These are phyloP conservation scores for Agaricus sinodeliciosus DNA, from an alignment of 768 basidiomycete genomes.

Conservation along the genomic window DNA sequence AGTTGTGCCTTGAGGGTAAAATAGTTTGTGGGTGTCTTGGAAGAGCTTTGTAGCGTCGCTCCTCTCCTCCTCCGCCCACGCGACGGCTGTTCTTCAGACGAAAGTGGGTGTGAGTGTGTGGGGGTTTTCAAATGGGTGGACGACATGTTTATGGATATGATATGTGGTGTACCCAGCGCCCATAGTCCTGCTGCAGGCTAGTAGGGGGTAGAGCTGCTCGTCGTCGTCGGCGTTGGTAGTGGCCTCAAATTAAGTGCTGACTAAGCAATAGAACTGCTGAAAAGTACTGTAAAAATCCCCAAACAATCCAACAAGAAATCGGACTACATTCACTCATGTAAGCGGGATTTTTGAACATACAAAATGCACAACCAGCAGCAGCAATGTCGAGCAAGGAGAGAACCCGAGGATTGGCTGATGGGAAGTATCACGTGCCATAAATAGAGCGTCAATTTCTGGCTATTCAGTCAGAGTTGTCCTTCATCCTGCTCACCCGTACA, in stretches of 20 bases:
- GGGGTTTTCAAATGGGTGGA: constrained; percentile 43
- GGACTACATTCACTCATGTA: background rate
- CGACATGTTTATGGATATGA: constrained; percentile 21
- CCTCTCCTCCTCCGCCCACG: constrained; percentile 37
- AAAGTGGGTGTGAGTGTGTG: constrained; percentile 69
- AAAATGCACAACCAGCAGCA: background rate
- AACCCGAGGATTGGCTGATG: background rate
- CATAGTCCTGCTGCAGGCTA: background rate
- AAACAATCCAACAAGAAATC: no score
- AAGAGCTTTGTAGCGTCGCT: constrained; percentile 11
- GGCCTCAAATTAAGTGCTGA: background rate
- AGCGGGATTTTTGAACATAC: background rate
- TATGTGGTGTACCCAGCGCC: background rate
- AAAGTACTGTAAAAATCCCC: no score
- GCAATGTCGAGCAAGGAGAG: background rate
- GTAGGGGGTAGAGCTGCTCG: no score
- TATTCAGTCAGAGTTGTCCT: background rate
- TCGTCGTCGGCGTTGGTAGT: background rate
- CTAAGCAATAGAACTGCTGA: background rate
- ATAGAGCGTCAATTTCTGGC: background rate
- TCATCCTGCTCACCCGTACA: background rate
- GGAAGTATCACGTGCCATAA: background rate
- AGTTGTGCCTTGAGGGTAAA: constrained; percentile 58
- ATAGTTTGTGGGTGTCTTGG: constrained; percentile 38
- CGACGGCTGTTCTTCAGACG: constrained; percentile 43